A percentile compares a stretch with the other conserved stretches of the same genome.
Conservation (phyloP, 257 asterid species). For the Scutellaria galericulata region DNA sequence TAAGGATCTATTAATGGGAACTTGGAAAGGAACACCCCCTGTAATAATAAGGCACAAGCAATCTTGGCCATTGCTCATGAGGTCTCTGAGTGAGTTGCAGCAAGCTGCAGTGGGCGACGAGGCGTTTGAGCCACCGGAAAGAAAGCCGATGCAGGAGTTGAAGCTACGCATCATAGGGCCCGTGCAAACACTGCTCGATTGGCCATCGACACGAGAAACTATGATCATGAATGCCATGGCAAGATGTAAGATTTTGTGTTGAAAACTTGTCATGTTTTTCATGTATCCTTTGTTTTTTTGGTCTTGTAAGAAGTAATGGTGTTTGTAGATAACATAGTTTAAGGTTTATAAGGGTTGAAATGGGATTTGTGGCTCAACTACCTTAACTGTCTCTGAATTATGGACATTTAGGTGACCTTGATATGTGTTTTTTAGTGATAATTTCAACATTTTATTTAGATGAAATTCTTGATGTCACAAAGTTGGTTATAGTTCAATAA, state of each 20-base stretch:
- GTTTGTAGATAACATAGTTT: constrained; percentile 38
- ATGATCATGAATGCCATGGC: constrained; percentile 28
- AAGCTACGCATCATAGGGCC: constrained; percentile 72
- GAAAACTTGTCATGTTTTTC: constrained; percentile 26
- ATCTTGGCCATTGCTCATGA: constrained; percentile 56
- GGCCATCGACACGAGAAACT: constrained; percentile 40
- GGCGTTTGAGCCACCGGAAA: constrained; percentile 48
- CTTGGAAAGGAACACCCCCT: constrained; percentile 54
- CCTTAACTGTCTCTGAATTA: constrained; percentile 48
- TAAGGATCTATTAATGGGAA: constrained; percentile 56
- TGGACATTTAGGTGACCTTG: constrained; percentile 41
- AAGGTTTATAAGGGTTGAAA: constrained; percentile 7
- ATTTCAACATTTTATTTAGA: too few relatives aligned
- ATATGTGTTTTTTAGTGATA: too few relatives aligned
- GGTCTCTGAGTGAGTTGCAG: constrained; percentile 49
- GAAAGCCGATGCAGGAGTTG: constrained; percentile 62
- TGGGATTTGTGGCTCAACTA: constrained; percentile 60
- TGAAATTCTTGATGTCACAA: background rate
- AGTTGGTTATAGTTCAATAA: too few relatives aligned
- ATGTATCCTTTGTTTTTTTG: constrained; percentile 15
- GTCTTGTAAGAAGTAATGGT: too few relatives aligned
- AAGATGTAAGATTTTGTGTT: constrained; percentile 12
- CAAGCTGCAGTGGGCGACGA: constrained; percentile 66
- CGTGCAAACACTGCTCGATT: constrained; percentile 48
- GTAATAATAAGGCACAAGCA: constrained; percentile 55